Percentiles rank a stretch among this genome's conserved stretches.
These are phyloP conservation scores for Pseudoturritis turrita DNA, from an alignment of 345 rosid genomes.

Conservation along the genomic window DNA sequence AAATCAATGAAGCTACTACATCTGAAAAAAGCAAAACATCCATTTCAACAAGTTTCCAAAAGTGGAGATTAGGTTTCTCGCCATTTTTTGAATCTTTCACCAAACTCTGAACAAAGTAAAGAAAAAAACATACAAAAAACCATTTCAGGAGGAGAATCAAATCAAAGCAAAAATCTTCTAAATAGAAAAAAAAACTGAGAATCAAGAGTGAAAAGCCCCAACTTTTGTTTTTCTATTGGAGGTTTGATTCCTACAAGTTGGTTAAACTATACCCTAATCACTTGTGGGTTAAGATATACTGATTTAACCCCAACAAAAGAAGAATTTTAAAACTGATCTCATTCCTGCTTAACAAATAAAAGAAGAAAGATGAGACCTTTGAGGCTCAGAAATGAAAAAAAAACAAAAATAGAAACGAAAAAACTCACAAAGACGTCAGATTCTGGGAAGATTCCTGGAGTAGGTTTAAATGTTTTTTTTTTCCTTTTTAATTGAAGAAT, in stretches of 20 bases:
- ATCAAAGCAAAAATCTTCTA: conserved; percentile 29
- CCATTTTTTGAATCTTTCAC: conserved; percentile 8
- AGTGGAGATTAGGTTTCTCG: conserved; percentile 13
- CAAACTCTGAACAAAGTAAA: background rate
- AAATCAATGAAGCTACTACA: conserved; percentile 15
- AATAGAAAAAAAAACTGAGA: conserved; percentile 6
- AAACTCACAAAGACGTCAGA: conserved; percentile 36
- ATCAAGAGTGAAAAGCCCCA: conserved; percentile 22
- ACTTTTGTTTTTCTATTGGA: background rate
- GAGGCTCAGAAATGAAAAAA: background rate
- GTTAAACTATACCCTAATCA: conserved; percentile 28
- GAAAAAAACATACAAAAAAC: background rate
- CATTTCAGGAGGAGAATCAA: conserved; percentile 28
- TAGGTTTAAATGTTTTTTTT: conserved; percentile 21
- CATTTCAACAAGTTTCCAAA: background rate
- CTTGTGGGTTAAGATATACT: conserved; percentile 33
- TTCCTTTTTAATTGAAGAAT: conserved; percentile 3
- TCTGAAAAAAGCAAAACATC: conserved; percentile 16
- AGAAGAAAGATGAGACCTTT: background rate
- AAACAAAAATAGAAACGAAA: background rate
- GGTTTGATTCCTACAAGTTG: conserved; percentile 37
- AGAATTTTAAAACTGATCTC: conserved; percentile 5
- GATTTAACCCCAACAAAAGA: conserved; percentile 6
- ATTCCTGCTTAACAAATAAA: conserved; percentile 2
- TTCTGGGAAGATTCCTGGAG: conserved; percentile 42